Evolutionary conservation across 2,329 filamentous ascomycete species (phyloP), one percentile per base, ranked within the genome.

Genomic region (Exophiala mesophila): DNA sequence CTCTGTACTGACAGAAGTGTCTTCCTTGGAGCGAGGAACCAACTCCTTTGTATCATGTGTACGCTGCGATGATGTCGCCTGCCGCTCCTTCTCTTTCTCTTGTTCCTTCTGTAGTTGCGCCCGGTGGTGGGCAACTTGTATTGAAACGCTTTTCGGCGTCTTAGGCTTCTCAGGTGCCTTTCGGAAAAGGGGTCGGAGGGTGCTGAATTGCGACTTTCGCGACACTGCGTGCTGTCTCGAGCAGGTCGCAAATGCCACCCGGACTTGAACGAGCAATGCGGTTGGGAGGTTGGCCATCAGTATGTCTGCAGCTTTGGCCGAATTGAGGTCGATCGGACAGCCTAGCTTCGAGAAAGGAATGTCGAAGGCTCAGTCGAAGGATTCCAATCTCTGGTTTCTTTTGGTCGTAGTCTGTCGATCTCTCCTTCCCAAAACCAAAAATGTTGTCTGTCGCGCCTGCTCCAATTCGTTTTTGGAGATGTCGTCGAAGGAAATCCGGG

Each of bases 171-270:
- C 23, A 5, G 41, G 34, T 5, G 17, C 43, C 38, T 52, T 49
- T 12, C 23, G 6, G 26, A 49, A 32, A 15, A 44, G 44, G 13
- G 34, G 40, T 3, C 23, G 37, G 10, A 39, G 28, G 16, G 43
- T 49, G 33, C 44, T 54, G 39, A 54, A 54, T 9, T 13, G 40
- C 4, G 44, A 35, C 31, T 20, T 39, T 37, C 36, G 36, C 4
- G 47, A 43, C 7, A 39, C 32, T 5, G 36, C 43, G 44, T 50
- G 36, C 33, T 47, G 46, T 39, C 48, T 39, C 21, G 49, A 41
- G 36, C 50, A 55, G 12, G 43, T 23, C 33, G 38, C 42, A 40
- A 55, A 54, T 20, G 46, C 50, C 19, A 37, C 23, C 18, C 50
- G 50, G 16, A 54, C 40, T 36, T 54, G 48, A 10, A 44, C 44